Conservation (phyloP, 2,329 filamentous ascomycete species). For the Lecanosticta acicola region DNA sequence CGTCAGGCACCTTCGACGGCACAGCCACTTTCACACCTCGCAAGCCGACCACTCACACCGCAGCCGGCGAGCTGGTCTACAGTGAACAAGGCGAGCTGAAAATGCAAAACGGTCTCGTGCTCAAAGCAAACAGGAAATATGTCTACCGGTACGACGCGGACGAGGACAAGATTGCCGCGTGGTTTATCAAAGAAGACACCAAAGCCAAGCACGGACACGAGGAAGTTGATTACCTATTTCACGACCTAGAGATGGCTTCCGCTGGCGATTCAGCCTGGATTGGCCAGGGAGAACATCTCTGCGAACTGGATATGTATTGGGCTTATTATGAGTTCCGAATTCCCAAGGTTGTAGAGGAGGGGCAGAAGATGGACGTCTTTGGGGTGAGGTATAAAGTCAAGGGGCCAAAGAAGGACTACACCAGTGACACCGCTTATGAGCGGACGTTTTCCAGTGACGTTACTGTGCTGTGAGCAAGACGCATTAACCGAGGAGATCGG, state of each 20-base stretch:
- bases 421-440: constrained; percentile 35
- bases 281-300: constrained; percentile 64
- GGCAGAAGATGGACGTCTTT: constrained; percentile 29
- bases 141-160: constrained; percentile 64
- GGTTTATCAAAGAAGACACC: constrained; percentile 66
- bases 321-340: constrained; percentile 61
- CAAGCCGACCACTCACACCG: constrained; percentile 24
- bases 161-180: constrained; percentile 62
- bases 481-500: not conserved
- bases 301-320: constrained; percentile 65
- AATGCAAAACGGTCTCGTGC: constrained; percentile 38
- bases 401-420: constrained; percentile 36
- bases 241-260: constrained; percentile 59
- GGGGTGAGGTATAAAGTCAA: constrained; percentile 35
- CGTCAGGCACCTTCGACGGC: constrained; percentile 33
- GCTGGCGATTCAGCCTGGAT: constrained; percentile 44
- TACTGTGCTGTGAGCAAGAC: constrained; percentile 10
- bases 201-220: constrained; percentile 37
- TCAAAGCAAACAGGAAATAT: constrained; percentile 62
- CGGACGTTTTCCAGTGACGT: constrained; percentile 16
- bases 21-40: constrained; percentile 32
- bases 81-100: constrained; percentile 33
- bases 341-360: constrained; percentile 22
- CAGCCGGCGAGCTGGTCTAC: constrained; percentile 32
- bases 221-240: constrained; percentile 66